phyloP scores from a whole-genome alignment of 2,329 filamentous ascomycete species.

The Phyllosticta citrichinensis region DNA sequence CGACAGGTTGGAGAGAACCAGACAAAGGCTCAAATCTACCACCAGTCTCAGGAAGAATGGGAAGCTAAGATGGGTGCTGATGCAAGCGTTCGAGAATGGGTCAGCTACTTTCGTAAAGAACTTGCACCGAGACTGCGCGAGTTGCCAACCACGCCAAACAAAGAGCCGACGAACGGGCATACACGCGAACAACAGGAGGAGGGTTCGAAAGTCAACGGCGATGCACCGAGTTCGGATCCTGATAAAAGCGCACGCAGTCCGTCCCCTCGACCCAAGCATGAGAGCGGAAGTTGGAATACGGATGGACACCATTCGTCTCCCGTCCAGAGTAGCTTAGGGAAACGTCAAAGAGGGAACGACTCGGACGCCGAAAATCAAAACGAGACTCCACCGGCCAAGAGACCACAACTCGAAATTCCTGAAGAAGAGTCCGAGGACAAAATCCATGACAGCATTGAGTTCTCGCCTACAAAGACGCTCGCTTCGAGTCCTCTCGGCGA shows the following conservation, averaged over 20 bases:
- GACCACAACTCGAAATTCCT: background rate
- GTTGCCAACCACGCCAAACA: background rate
- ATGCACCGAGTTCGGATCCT: background rate
- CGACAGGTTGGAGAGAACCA: background rate
- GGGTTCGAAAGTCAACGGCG: background rate
- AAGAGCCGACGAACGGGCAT: background rate
- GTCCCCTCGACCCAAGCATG: background rate
- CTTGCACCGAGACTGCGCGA: background rate
- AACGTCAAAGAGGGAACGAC: background rate
- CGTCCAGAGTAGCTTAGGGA: background rate
- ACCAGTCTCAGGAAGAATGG: background rate
- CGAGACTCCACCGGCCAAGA: background rate
- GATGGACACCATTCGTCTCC: background rate
- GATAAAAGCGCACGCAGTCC: background rate
- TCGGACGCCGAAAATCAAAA: background rate
- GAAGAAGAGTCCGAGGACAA: background rate
- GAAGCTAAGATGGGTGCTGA: background rate
- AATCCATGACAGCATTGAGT: conserved; percentile 2
- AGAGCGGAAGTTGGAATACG: background rate
- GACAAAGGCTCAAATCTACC: background rate
- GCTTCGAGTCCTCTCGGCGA: background rate
- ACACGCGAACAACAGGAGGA: background rate
- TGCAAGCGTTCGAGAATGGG: background rate
- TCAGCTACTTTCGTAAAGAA: background rate
- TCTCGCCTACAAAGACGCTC: background rate